Evolutionary conservation across 176 grass and related monocot species (phyloP).

Genomic region (sorghum (Sorghum bicolor)): Sorghum_bicolor_NCBIv3 NC_012872.2:54136501-54137000

Average conservation of each 20-base stretch:
- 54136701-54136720: constrained; percentile 50
- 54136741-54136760: constrained; percentile 26
- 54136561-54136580: constrained; percentile 15
- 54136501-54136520: neutral
- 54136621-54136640: constrained; percentile 11
- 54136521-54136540: constrained; percentile 9
- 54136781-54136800: constrained; percentile 49
- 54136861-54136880: constrained; percentile 64
- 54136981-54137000: constrained; percentile 55
- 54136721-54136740: constrained; percentile 41
- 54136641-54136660: constrained; percentile 19
- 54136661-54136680: constrained; percentile 53
- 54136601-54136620: neutral
- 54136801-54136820: constrained; percentile 52
- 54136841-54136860: constrained; percentile 55
- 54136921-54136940: constrained; percentile 77
- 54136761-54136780: constrained; percentile 48
- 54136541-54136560: neutral
- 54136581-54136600: constrained; percentile 10
- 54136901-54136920: constrained; percentile 60
- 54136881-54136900: constrained; percentile 78
- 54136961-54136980: constrained; percentile 13
- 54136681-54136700: constrained; percentile 35
- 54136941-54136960: constrained; percentile 76
- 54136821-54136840: constrained; percentile 63